These are phyloP conservation scores for Penicillium dipodomyicola DNA, from an alignment of 495 filamentous ascomycete genomes.

Conservation along the genomic window DNA sequence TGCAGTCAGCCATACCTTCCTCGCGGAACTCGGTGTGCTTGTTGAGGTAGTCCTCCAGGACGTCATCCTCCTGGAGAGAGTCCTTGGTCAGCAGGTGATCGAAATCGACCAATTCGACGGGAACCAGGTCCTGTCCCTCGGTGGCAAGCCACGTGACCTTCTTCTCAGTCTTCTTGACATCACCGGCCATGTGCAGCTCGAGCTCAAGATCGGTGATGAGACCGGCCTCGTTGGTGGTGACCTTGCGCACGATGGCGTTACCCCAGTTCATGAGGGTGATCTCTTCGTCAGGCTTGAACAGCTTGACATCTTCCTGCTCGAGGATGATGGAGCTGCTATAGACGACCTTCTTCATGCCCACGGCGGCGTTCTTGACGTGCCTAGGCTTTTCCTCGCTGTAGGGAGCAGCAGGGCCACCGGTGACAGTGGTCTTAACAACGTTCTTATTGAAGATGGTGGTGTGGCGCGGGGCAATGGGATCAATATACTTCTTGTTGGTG, in stretches of 20 bases:
- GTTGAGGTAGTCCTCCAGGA: slow-evolving; percentile 77
- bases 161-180: slow-evolving; percentile 92
- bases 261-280: slow-evolving; percentile 97
- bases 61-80: slow-evolving; percentile 76
- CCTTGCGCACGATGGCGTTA: slow-evolving; percentile 80
- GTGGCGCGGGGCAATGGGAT: slow-evolving; percentile 81
- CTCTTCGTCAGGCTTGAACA: slow-evolving; percentile 81
- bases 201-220: slow-evolving; percentile 66
- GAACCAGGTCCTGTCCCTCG: slow-evolving; percentile 70
- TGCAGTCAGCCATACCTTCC: slow-evolving; percentile 74
- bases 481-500: slow-evolving; percentile 92
- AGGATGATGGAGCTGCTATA: slow-evolving; percentile 70
- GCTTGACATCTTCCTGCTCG: slow-evolving; percentile 82
- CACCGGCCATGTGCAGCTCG: slow-evolving; percentile 81
- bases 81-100: slow-evolving; percentile 93
- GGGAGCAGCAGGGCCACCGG: slow-evolving; percentile 63
- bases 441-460: slow-evolving; percentile 71
- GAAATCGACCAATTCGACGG: slow-evolving; percentile 85
- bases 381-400: slow-evolving; percentile 72
- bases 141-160: slow-evolving; percentile 88
- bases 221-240: slow-evolving; percentile 54
- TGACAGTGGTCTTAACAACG: slow-evolving; percentile 64
- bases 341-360: slow-evolving; percentile 81
- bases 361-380: slow-evolving; percentile 80
- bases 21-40: slow-evolving; percentile 72